phyloP scores from a whole-genome alignment of 2,329 filamentous ascomycete species.

The Botrytis medusae region DNA sequence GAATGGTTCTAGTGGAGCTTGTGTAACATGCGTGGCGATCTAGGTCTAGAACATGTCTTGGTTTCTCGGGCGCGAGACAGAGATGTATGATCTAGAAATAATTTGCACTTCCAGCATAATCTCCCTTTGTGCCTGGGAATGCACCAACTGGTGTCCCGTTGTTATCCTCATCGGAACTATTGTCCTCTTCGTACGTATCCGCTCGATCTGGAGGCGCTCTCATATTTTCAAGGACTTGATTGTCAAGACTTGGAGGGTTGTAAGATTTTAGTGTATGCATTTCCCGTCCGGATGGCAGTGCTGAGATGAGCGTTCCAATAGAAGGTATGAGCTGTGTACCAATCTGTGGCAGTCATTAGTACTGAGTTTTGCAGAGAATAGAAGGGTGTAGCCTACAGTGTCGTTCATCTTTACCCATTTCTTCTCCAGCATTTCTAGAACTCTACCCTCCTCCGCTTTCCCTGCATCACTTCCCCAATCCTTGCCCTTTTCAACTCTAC shows the following conservation, averaged over 20 bases:
- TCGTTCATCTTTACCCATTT: conserved; percentile 96
- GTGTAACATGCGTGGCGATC: conserved; percentile 5
- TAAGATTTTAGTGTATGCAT: conserved; percentile 74
- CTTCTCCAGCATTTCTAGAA: conserved; percentile 80
- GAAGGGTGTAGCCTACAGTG: conserved; percentile 58
- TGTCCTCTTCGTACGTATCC: conserved; percentile 45
- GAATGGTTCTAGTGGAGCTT: conserved; percentile 2
- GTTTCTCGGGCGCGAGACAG: neutral
- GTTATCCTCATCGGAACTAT: conserved; percentile 46
- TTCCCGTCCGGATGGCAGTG: conserved; percentile 85
- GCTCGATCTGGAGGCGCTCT: conserved; percentile 51
- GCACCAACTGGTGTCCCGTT: conserved; percentile 45
- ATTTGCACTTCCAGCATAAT: conserved; percentile 41
- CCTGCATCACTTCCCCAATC: conserved; percentile 83
- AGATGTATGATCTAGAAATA: conserved; percentile 31
- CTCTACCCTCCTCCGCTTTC: conserved; percentile 76
- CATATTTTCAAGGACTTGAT: conserved; percentile 63
- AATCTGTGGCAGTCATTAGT: conserved; percentile 53
- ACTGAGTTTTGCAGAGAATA: neutral
- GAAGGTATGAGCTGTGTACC: conserved; percentile 77
- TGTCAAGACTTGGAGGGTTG: conserved; percentile 62
- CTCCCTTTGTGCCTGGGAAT: conserved; percentile 50
- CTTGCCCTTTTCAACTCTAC: conserved; percentile 69
- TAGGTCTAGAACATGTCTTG: neutral
- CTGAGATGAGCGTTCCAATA: conserved; percentile 67